Evolutionary conservation across 2,329 filamentous ascomycete genomes (phyloP).

Genomic region (Helotiales sp.): DNA sequence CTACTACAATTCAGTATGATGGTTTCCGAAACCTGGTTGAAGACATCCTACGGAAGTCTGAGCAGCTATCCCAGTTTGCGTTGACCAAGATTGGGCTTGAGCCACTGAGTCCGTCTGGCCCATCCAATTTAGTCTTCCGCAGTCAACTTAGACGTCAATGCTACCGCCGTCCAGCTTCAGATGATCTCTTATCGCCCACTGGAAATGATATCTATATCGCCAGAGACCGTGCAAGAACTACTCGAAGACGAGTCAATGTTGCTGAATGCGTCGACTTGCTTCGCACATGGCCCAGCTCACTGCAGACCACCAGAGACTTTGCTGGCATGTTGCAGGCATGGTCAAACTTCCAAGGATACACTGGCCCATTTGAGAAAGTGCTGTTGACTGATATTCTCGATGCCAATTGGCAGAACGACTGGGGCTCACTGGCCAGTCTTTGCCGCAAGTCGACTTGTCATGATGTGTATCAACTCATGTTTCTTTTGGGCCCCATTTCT

Average conservation of each 20-base stretch:
- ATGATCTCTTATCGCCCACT: neutral
- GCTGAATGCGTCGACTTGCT: slow-evolving; percentile 39
- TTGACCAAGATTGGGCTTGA: neutral
- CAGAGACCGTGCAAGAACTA: slow-evolving; percentile 24
- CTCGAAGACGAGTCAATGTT: slow-evolving; percentile 24
- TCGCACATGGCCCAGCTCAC: slow-evolving; percentile 31
- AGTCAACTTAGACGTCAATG: slow-evolving; percentile 21
- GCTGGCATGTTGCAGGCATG: slow-evolving; percentile 41
- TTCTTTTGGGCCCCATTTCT: slow-evolving; percentile 51
- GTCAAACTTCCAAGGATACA: slow-evolving; percentile 48
- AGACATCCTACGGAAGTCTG: slow-evolving; percentile 27
- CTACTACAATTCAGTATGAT: slow-evolving; percentile 49
- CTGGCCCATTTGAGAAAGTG: slow-evolving; percentile 36
- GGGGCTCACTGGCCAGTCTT: slow-evolving; percentile 50
- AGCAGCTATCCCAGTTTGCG: slow-evolving; percentile 29
- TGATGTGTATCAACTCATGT: slow-evolving; percentile 49
- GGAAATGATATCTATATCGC: slow-evolving; percentile 18
- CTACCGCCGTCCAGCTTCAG: slow-evolving; percentile 12
- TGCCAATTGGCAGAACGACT: slow-evolving; percentile 46
- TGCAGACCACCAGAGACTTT: slow-evolving; percentile 39
- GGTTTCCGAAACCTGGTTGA: slow-evolving; percentile 25
- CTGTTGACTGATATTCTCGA: slow-evolving; percentile 49
- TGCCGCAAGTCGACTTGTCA: slow-evolving; percentile 39
- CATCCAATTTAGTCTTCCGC: slow-evolving; percentile 23
- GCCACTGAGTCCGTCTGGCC: slow-evolving; percentile 4